phyloP scores from a whole-genome alignment of 495 filamentous ascomycete genomes.

The Astrothelium subdiscretum region DNA sequence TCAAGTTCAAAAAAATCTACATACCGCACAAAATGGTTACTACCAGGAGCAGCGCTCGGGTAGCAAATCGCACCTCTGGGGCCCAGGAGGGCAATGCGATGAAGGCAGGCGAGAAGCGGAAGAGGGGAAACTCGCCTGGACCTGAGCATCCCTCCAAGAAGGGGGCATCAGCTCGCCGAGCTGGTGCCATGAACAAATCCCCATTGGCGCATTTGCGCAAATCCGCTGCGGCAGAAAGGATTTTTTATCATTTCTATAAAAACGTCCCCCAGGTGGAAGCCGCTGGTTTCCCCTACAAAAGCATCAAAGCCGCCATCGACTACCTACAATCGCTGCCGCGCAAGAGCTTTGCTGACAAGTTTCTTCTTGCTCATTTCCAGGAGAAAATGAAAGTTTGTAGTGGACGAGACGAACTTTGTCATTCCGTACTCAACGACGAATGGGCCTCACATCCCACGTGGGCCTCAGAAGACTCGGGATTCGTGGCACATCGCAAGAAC shows the following conservation, averaged over 20 bases:
- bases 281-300: too few species aligned
- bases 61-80: neutral
- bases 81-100: neutral
- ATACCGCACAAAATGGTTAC: neutral
- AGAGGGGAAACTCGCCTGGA: neutral
- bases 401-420: slow-evolving; percentile 87
- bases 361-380: slow-evolving; percentile 15
- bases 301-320: too few species aligned
- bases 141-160: neutral
- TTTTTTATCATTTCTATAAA: too few species aligned
- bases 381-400: slow-evolving; percentile 81
- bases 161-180: neutral
- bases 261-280: too few species aligned
- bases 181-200: neutral
- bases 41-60: neutral
- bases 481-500: slow-evolving; percentile 96
- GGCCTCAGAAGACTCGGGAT: slow-evolving; percentile 97
- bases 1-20: neutral
- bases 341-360: neutral
- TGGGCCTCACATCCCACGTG: slow-evolving; percentile 99
- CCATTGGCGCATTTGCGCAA: too few species aligned
- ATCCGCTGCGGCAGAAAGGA: too few species aligned
- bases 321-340: neutral
- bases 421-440: slow-evolving; percentile 84
- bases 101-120: neutral